A percentile compares a stretch with the other conserved stretches of the same genome.
phyloP scores from a whole-genome alignment of 169 alveolate genomes.

The Eimeria mitis region DNA sequence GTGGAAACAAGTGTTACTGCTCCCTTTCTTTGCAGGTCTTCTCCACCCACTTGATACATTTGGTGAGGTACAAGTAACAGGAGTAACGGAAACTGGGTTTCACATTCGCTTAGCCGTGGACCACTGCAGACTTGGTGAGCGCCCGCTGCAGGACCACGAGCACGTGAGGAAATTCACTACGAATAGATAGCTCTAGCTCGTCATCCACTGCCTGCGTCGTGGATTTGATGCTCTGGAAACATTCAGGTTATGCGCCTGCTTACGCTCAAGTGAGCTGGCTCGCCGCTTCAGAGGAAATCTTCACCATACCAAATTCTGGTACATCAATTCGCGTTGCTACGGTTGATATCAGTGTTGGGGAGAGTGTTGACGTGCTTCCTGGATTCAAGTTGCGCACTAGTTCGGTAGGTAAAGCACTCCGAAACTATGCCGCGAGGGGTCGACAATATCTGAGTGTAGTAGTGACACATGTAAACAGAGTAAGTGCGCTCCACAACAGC shows the following conservation, averaged over 20 bases:
- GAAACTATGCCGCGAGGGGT: background rate
- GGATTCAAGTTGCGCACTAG: slow-evolving; percentile 25
- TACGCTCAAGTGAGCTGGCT: slow-evolving; percentile 61
- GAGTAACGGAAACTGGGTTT: slow-evolving; percentile 43
- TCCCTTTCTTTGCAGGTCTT: slow-evolving; percentile 23
- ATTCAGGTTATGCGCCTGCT: slow-evolving; percentile 48
- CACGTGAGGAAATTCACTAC: background rate
- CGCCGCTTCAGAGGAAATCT: slow-evolving; percentile 53
- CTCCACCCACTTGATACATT: slow-evolving; percentile 7
- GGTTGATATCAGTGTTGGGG: slow-evolving; percentile 10
- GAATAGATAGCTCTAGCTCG: background rate
- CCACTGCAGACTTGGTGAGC: slow-evolving; percentile 59
- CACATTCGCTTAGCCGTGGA: slow-evolving; percentile 58
- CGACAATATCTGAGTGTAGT: background rate
- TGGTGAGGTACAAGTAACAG: slow-evolving; percentile 54
- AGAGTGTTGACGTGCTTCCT: slow-evolving; percentile 1
- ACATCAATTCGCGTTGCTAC: slow-evolving; percentile 40
- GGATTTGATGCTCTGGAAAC: background rate
- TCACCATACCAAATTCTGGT: slow-evolving; percentile 17
- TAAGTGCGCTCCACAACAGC: background rate
- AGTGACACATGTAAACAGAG: background rate
- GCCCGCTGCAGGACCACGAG: background rate
- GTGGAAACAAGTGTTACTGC: background rate
- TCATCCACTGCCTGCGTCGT: background rate
- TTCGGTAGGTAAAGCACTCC: background rate